Conservation (phyloP, 129 eudicot species). For the Arctium minus region DNA sequence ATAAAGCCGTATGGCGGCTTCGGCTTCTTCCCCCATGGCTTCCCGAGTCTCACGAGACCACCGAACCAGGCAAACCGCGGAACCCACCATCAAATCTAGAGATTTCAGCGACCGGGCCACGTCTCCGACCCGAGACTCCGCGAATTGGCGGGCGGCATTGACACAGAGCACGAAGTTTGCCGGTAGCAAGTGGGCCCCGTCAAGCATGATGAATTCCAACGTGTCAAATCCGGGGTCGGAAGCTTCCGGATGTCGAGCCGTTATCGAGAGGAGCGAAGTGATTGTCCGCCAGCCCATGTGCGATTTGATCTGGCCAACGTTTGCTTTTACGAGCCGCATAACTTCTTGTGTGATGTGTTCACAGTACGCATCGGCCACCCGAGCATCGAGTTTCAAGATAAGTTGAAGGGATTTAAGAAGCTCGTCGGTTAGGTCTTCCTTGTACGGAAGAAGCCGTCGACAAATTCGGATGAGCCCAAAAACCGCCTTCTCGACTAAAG, state of each 20-base stretch:
- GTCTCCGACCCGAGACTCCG: slow-evolving; percentile 75
- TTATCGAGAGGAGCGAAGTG: slow-evolving; percentile 60
- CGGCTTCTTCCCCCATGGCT: slow-evolving; percentile 49
- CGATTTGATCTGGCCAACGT: slow-evolving; percentile 69
- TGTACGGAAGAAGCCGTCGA: slow-evolving; percentile 77
- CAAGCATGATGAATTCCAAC: slow-evolving; percentile 63
- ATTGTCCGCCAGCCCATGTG: slow-evolving; percentile 89
- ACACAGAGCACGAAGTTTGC: slow-evolving; percentile 66
- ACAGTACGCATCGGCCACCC: slow-evolving; percentile 81
- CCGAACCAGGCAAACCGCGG: slow-evolving; percentile 48
- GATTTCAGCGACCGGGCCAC: slow-evolving; percentile 49
- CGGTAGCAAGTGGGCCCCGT: slow-evolving; percentile 71
- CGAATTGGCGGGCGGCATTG: slow-evolving; percentile 75
- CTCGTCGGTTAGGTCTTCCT: slow-evolving; percentile 78
- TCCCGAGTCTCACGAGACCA: slow-evolving; percentile 56
- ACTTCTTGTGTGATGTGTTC: slow-evolving; percentile 81
- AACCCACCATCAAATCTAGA: slow-evolving; percentile 69
- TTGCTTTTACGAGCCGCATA: slow-evolving; percentile 72
- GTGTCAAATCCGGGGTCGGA: slow-evolving; percentile 76
- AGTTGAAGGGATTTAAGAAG: slow-evolving; percentile 73
- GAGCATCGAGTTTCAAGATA: slow-evolving; percentile 75
- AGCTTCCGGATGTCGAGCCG: slow-evolving; percentile 84
- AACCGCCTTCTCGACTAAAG: slow-evolving; percentile 79
- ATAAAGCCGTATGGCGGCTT: slow-evolving; percentile 42
- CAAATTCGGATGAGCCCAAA: slow-evolving; percentile 85